These are phyloP conservation scores for Alternaria postmessia DNA, from an alignment of 2,329 filamentous ascomycete genomes.

Conservation along the genomic window DNA sequence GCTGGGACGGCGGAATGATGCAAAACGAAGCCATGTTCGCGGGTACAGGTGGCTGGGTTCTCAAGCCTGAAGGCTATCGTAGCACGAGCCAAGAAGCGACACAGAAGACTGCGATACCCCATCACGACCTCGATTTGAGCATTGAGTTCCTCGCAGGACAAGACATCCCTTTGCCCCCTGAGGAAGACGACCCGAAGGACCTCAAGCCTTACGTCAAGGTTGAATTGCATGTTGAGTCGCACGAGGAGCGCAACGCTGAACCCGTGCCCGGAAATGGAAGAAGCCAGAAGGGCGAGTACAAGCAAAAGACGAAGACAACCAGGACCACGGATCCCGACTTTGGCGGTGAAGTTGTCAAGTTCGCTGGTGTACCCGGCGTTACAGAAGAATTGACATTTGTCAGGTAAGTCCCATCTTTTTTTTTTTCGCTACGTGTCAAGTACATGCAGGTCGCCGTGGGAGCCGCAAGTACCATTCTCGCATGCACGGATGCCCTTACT, in stretches of 20 bases:
- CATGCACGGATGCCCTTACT: not conserved
- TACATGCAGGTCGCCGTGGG: constrained; percentile 10
- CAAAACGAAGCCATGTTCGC: constrained; percentile 92
- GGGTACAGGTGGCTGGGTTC: constrained; percentile 80
- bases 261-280: constrained; percentile 57
- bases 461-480: constrained; percentile 1
- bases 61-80: constrained; percentile 81
- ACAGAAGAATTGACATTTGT: constrained; percentile 59
- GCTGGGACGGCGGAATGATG: constrained; percentile 92
- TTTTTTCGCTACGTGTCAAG: constrained; percentile 10
- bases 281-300: constrained; percentile 62
- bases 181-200: constrained; percentile 61
- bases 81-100: constrained; percentile 44
- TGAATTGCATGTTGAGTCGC: constrained; percentile 80
- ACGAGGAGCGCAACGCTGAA: constrained; percentile 57
- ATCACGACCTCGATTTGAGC: constrained; percentile 68
- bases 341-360: constrained; percentile 54
- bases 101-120: constrained; percentile 58
- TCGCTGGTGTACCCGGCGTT: constrained; percentile 54
- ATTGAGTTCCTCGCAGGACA: constrained; percentile 82
- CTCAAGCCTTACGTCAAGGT: constrained; percentile 81
- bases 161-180: constrained; percentile 71
- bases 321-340: constrained; percentile 57
- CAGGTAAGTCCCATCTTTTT: constrained; percentile 49
- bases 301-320: constrained; percentile 56